Evolutionary conservation across 2,329 filamentous ascomycete species (phyloP), one percentile per base, ranked within the genome.

Genomic region (Alternaria incomplexa): DNA sequence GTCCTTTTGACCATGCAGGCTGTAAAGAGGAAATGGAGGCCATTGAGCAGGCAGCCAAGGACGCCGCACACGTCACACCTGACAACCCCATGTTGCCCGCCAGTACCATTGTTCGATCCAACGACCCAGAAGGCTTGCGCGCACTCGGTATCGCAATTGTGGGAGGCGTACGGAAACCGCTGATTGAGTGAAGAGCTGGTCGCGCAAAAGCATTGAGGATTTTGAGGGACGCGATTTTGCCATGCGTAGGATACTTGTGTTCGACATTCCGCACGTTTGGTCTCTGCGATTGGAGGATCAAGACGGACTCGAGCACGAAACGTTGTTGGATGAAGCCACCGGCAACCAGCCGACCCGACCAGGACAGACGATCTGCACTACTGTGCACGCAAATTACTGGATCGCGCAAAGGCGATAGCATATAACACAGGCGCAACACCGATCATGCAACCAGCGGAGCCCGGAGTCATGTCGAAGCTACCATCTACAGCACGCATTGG

Each of bases 1-100:
- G 95, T 74, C 95, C 96, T 0, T 89, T 97, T 65, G 96, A 99
- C 76, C 93, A 97, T 75, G 93, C 96, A 69, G 92, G 91, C 15
- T 99, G 96, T 82, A 97, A 97, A 80, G 94, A 97, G 77, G 96
- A 98, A 82, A 97, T 99, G 93, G 94, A 97, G 73, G 94, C 94
- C 40, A 98, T 99, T 67, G 94, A 97, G 77, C 93, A 97, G 81
- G 92, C 96, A 0, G 96, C 96, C 46, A 95, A 94, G 80, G 95
- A 98, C 72, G 95, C 96, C 2, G 91, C 92, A 15, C 89, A 92
- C 65, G 90, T 98, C 64, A 93, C 95, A 70, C 91, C 91, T 1
- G 93, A 96, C 65, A 96, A 96, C 72, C 96, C 94, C 0, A 94
- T 96, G 90, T 82, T 97, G n/a, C 94, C 96, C 1, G 90, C 94